phyloP scores from a whole-genome alignment of 2,329 filamentous ascomycete species.

The Penicillium sp. region DNA sequence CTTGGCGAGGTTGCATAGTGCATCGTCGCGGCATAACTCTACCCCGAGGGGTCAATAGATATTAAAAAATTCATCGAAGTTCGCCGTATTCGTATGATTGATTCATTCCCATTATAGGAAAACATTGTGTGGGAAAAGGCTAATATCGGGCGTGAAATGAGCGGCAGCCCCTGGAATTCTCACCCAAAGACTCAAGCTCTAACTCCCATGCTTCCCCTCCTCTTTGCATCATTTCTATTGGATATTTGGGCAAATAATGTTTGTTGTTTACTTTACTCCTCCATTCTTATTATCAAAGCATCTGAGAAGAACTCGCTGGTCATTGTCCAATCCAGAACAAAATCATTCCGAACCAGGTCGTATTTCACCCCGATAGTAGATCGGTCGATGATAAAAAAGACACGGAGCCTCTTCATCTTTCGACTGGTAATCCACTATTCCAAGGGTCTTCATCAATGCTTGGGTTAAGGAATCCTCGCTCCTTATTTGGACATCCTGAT shows the following conservation, averaged over 20 bases:
- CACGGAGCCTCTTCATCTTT: too few relatives aligned
- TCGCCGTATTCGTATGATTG: neutral
- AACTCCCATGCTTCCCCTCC: neutral
- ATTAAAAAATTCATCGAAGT: too few relatives aligned
- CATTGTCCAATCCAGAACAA: neutral
- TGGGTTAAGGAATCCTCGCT: constrained; percentile 19
- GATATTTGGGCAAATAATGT: neutral
- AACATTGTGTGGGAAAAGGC: too few relatives aligned
- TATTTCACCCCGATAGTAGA: neutral
- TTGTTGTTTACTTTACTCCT: neutral
- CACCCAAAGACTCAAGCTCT: neutral
- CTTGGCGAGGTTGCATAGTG: neutral
- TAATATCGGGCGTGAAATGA: too few relatives aligned
- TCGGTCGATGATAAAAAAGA: too few relatives aligned
- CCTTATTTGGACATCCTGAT: constrained; percentile 12
- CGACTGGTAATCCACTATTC: too few relatives aligned
- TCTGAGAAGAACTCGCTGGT: neutral
- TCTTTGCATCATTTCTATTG: neutral
- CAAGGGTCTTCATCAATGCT: neutral
- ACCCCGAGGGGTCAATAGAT: too few relatives aligned
- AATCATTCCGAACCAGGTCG: neutral
- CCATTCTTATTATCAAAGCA: neutral
- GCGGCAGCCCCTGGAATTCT: too few relatives aligned
- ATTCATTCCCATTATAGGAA: too few relatives aligned
- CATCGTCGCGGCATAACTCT: neutral